Evolutionary conservation across 768 basidiomycete genomes (phyloP), one percentile per base, ranked within the genome.

Genomic region (Boletus vermiculosoides): DNA sequence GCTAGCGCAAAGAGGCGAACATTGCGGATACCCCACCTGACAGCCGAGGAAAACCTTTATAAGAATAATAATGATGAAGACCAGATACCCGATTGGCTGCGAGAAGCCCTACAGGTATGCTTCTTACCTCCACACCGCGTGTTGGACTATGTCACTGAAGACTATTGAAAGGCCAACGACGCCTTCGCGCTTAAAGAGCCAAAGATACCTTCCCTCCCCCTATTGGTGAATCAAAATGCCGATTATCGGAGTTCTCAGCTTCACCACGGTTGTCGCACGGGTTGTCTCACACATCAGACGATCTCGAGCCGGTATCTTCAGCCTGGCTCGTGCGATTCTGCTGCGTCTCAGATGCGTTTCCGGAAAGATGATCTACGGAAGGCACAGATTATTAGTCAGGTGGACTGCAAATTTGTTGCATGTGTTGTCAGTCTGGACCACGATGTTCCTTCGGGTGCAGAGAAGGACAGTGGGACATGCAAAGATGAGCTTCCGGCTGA

Each of bases 361-460:
- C 69, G 69, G 34, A 81, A 80, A 60, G 72, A 75, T 28, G 83
- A 86, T 57, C 78, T 98, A 37, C 67, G 63, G 20, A 65, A 71
- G 28, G 87, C 88, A 25, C 68, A 68, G 50, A 79, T 94, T 48
- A 79, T 98, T 49, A 83, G 81, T 56, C 97, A 99, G 68, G 84
- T 98, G 45, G 97, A 98, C 71, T 72, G 77, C 58, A 99, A 98
- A 74, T 98, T 95, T 69, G 82, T 98, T 60, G 88, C 86, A 30
- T 94, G 93, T 69, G 70, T 82, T 25, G 71, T 89, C 55, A 66
- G 73, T 55, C 66, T 54, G 44, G 64, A 67, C 46, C 55, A 50
- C 8, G 49, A 41, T 22, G 63, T 59, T 45, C 48, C 60, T 34
- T 56, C 51, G 5, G 63, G 61, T 25, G 48, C 37, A 55, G 63